Percentiles rank a stretch among this genome's conserved stretches.
phyloP scores from a whole-genome alignment of 2,329 filamentous ascomycete genomes.

The Diaporthe vexans region DNA sequence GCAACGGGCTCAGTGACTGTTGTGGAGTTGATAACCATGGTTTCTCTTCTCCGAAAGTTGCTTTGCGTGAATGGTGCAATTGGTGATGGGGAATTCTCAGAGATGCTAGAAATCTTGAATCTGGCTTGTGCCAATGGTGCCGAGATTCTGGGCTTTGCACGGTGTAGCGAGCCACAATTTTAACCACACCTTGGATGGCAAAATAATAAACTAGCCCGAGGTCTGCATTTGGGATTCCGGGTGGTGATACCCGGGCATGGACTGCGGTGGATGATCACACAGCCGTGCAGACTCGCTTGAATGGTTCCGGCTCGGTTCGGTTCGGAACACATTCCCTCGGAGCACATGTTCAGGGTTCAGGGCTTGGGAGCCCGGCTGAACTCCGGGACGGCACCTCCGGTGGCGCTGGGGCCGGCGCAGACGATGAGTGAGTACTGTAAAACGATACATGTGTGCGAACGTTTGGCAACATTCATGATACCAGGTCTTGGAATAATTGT shows the following conservation, averaged over 20 bases:
- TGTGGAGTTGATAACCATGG: slow-evolving; percentile 22
- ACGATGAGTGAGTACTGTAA: neutral
- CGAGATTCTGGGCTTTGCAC: neutral
- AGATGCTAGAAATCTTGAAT: neutral
- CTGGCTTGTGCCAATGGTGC: neutral
- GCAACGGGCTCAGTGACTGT: neutral
- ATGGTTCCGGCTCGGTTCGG: slow-evolving; percentile 8
- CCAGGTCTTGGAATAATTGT: neutral
- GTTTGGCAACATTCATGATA: neutral
- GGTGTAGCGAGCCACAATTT: slow-evolving; percentile 4
- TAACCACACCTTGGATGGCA: slow-evolving; percentile 20
- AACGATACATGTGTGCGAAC: neutral
- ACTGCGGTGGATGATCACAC: neutral
- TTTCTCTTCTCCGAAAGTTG: neutral
- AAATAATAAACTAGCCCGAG: neutral
- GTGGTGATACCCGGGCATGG: neutral
- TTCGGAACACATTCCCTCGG: slow-evolving; percentile 10
- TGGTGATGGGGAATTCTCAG: neutral
- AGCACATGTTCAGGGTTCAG: neutral
- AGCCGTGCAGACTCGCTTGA: neutral
- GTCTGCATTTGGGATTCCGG: neutral
- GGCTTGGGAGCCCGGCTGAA: neutral
- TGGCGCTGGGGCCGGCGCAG: neutral
- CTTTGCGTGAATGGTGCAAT: neutral
- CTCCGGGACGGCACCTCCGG: neutral